Percentiles rank a stretch among this genome's conserved stretches.
Evolutionary conservation across 2,329 filamentous ascomycete genomes (phyloP).

Genomic region (Alternaria panax): DNA sequence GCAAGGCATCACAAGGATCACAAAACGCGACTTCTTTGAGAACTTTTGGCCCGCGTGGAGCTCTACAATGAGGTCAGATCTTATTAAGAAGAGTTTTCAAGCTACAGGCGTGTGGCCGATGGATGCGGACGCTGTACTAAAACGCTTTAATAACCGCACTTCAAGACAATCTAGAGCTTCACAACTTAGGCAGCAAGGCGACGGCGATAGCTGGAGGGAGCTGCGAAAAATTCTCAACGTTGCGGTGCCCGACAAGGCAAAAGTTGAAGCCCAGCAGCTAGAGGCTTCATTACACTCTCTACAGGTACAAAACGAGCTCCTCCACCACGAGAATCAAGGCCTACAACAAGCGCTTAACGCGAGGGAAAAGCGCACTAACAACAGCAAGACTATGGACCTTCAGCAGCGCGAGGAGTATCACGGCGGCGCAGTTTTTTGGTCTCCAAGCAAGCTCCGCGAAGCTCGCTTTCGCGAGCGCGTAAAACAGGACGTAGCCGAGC

Average conservation of each 20-base stretch:
- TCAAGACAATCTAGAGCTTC: background rate
- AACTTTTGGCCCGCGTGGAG: background rate
- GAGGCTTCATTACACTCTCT: background rate
- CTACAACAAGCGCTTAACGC: background rate
- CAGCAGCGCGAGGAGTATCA: too few relatives aligned
- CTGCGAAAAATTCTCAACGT: background rate
- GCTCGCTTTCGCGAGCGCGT: too few relatives aligned
- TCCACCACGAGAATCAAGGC: background rate
- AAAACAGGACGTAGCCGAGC: too few relatives aligned
- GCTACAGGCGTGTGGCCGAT: constrained; percentile 6
- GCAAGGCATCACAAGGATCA: background rate
- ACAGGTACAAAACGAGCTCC: background rate
- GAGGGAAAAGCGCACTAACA: too few relatives aligned
- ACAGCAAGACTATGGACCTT: too few relatives aligned
- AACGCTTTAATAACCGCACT: background rate
- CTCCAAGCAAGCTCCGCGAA: too few relatives aligned
- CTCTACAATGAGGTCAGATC: background rate
- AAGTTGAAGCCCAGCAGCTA: background rate
- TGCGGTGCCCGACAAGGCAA: background rate
- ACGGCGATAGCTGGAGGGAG: background rate
- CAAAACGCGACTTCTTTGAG: background rate
- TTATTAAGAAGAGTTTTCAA: constrained; percentile 5
- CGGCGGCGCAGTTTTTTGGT: too few relatives aligned
- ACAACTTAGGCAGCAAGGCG: background rate
- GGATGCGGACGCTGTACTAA: constrained; percentile 2